Evolutionary conservation across 2,329 filamentous ascomycete genomes (phyloP).

Genomic region (Arthrobotrys musiformis): DNA sequence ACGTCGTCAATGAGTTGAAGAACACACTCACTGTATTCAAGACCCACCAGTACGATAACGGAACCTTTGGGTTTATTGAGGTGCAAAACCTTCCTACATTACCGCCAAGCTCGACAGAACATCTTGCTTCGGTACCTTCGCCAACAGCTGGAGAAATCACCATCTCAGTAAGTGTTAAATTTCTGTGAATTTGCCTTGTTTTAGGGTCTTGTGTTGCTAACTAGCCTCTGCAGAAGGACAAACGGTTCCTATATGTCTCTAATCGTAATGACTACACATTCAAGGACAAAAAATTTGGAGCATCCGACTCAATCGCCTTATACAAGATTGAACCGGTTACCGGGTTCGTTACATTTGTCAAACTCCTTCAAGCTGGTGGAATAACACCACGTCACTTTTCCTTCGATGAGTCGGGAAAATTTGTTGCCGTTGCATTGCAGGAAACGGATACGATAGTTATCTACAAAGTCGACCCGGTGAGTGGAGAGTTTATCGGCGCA

Average conservation of each 20-base stretch:
- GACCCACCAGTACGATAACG: conserved; percentile 66
- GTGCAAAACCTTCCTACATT: conserved; percentile 66
- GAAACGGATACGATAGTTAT: conserved; percentile 71
- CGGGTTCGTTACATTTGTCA: conserved; percentile 69
- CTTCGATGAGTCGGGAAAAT: conserved; percentile 72
- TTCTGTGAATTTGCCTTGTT: background rate
- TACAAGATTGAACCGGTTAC: conserved; percentile 69
- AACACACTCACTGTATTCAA: conserved; percentile 70
- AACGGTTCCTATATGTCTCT: conserved; percentile 73
- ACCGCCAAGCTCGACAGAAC: conserved; percentile 60
- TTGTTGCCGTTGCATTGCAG: conserved; percentile 75
- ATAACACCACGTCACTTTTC: conserved; percentile 74
- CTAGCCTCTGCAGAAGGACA: conserved; percentile 66
- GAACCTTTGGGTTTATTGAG: conserved; percentile 59
- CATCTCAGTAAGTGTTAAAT: conserved; percentile 67
- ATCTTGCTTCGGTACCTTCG: conserved; percentile 53
- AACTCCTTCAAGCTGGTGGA: conserved; percentile 73
- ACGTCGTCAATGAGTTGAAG: conserved; percentile 71
- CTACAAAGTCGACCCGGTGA: conserved; percentile 70
- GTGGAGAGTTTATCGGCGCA: conserved; percentile 67
- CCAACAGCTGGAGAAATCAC: conserved; percentile 69
- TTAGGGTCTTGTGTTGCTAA: conserved; percentile 4
- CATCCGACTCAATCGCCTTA: conserved; percentile 73
- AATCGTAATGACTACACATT: conserved; percentile 73
- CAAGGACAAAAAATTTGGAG: conserved; percentile 58